Evolutionary conservation across 148 eudicot species (phyloP), one percentile per base, ranked within the genome.

Genomic region (Chenopodium quinoa): DNA sequence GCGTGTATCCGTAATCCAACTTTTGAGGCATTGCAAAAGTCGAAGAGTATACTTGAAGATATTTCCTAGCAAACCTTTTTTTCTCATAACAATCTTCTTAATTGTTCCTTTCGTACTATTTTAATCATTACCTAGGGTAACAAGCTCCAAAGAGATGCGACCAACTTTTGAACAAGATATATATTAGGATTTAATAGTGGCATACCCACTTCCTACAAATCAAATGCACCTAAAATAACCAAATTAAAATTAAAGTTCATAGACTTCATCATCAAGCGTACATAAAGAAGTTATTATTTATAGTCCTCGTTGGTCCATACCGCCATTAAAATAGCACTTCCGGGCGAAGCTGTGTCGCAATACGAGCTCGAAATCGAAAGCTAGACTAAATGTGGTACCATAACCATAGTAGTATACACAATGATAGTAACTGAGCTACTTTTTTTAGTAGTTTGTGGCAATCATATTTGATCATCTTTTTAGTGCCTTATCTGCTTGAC

Each of bases 151-250:
- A 34, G 46, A 5, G 31, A 75, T 27, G 44, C 37, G 65, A 73
- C 11, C 13, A 71, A 40, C 20, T 72, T 77, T 78, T 63, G 34
- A 50, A 47, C 31, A 77, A 78, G 81, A n/a, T 52, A n/a, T 52
- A n/a, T 52, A n/a, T 52, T 46, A 83, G 46, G 70, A 68, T 31
- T 46, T 17, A 17, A 27, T 47, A 8, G 25, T 50, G 84, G 78
- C 85, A 62, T 78, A 78, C 81, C 60, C 73, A 69, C 65, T 73
- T 64, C 82, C 40, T 78, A 46, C 85, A 78, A 73, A 48, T 78
- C 73, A 73, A 65, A 64, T 47, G 27, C 44, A 77, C 27, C 27
- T 31, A 31, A 6, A 56, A 70, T 37, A 70, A 19, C 22, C 9
- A 22, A 37, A 50, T 29, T 9, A 50, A 50, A 68, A 48, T 40